These are phyloP conservation scores for Hypholoma fasciculare DNA, from an alignment of 768 basidiomycete genomes.

Conservation along the genomic window DNA sequence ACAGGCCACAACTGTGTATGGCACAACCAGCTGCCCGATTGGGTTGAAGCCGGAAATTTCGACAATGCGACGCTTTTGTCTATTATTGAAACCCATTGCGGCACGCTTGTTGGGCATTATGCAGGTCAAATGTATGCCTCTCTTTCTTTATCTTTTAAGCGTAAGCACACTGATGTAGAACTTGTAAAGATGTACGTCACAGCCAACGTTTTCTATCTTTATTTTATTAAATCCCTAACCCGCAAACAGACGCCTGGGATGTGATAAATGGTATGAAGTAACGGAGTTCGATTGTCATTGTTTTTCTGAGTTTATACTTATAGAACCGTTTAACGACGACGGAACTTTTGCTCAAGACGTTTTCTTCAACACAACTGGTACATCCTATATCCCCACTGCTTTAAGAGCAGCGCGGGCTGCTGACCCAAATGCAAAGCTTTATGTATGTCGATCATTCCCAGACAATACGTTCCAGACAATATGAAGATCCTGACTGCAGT, in stretches of 20 bases:
- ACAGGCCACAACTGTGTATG: constrained; percentile 46
- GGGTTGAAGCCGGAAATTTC: constrained; percentile 45
- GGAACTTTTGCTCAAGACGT: constrained; percentile 54
- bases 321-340: constrained; percentile 62
- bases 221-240: no score
- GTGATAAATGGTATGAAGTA: constrained; percentile 12
- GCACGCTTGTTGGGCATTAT: constrained; percentile 53
- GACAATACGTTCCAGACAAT: no score
- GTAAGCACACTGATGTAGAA: background rate
- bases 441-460: constrained; percentile 26
- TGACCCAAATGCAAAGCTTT: constrained; percentile 57
- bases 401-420: constrained; percentile 52
- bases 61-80: constrained; percentile 40
- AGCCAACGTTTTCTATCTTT: no score
- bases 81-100: constrained; percentile 49
- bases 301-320: background rate
- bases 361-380: constrained; percentile 53
- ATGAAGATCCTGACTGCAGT: no score
- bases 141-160: background rate
- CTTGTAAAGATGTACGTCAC: no score
- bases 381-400: constrained; percentile 48
- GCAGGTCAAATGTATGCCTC: constrained; percentile 46
- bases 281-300: background rate
- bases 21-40: constrained; percentile 53
- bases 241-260: constrained; percentile 12